Evolutionary conservation across 2,329 filamentous ascomycete species (phyloP).

Genomic region (Pseudopyricularia cyperi): DNA sequence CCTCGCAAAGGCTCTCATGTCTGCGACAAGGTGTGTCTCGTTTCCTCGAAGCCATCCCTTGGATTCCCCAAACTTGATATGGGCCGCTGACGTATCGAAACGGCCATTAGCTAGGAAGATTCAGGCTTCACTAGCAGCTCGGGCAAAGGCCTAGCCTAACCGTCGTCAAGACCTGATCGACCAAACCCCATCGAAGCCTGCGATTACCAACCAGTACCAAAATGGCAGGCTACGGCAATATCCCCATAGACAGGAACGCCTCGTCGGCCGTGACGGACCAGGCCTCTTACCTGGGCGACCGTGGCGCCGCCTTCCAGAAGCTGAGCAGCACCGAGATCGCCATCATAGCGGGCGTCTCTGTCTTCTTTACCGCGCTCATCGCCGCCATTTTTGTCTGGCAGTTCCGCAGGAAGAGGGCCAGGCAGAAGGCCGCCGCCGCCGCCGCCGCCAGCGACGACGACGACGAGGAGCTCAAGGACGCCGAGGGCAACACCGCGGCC

Average conservation of each 20-base stretch:
- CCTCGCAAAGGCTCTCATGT: no score
- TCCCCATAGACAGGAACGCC: slow-evolving; percentile 1
- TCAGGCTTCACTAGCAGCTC: no score
- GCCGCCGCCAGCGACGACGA: not conserved
- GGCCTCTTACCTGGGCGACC: slow-evolving; percentile 1
- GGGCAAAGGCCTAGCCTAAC: no score
- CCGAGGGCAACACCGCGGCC: not conserved
- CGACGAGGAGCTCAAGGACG: not conserved
- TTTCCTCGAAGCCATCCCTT: no score
- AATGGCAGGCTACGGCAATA: slow-evolving; percentile 2
- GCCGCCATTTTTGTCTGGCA: slow-evolving; percentile 2
- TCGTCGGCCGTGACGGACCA: not conserved
- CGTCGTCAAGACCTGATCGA: no score
- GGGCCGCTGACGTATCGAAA: no score
- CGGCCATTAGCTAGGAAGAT: no score
- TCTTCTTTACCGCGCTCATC: slow-evolving; percentile 1
- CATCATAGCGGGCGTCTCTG: not conserved
- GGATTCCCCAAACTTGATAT: no score
- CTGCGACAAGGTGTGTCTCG: no score
- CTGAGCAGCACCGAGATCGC: not conserved
- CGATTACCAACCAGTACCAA: not conserved
- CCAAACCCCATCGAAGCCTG: not conserved
- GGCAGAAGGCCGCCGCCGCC: not conserved
- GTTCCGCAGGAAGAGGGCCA: not conserved
- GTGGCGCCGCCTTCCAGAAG: not conserved